phyloP scores from a whole-genome alignment of 2,329 filamentous ascomycete species.

The Ophiosphaerella korrae region DNA sequence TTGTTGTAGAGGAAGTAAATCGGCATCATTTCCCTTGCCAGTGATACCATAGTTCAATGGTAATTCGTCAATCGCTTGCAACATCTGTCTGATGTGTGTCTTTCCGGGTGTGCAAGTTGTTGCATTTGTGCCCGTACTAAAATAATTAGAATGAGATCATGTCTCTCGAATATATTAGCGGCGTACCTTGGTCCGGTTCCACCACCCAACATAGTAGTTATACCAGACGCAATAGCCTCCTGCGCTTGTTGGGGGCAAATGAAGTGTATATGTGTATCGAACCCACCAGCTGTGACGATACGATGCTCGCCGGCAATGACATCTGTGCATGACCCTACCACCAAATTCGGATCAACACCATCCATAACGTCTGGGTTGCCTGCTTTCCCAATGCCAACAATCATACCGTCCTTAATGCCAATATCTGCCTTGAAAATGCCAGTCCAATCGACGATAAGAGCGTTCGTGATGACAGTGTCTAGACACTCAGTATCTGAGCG shows the following conservation, averaged over 20 bases:
- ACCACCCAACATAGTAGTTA: constrained; percentile 89
- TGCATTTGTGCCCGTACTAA: constrained; percentile 81
- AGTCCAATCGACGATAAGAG: constrained; percentile 85
- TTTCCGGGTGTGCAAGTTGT: constrained; percentile 92
- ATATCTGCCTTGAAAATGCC: constrained; percentile 98
- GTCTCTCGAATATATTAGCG: background rate
- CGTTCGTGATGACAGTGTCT: constrained; percentile 88
- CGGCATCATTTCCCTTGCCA: constrained; percentile 89
- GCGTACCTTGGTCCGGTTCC: constrained; percentile 84
- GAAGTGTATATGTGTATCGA: constrained; percentile 91
- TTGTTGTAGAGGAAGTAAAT: constrained; percentile 71
- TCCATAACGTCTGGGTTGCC: constrained; percentile 98
- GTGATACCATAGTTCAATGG: constrained; percentile 91
- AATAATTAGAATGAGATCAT: constrained; percentile 21
- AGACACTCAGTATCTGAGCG: constrained; percentile 72
- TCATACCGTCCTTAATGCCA: constrained; percentile 84
- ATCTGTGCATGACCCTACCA: constrained; percentile 87
- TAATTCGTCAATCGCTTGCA: constrained; percentile 80
- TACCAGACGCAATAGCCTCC: constrained; percentile 81
- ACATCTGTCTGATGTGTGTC: constrained; percentile 83
- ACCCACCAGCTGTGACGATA: constrained; percentile 87
- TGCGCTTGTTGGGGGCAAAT: constrained; percentile 92
- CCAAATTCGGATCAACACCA: constrained; percentile 75
- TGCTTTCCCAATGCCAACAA: constrained; percentile 89
- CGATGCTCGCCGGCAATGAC: constrained; percentile 88